Evolutionary conservation across 768 basidiomycete species (phyloP), one percentile per base, ranked within the genome.

Genomic region (Gymnopilus junonius): DNA sequence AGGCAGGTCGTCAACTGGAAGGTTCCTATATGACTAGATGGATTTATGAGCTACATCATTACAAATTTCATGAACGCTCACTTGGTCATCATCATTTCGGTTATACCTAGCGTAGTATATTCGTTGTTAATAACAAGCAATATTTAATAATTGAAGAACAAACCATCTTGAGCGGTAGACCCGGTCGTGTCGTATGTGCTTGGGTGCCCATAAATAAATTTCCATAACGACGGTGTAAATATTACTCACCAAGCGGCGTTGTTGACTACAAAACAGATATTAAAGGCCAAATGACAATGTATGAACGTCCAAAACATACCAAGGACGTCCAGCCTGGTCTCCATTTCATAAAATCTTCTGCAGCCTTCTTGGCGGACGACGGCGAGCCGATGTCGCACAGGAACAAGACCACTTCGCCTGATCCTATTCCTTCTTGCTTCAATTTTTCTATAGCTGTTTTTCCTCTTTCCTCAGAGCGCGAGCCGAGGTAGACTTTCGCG

Each of bases 401-500:
- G 12, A 86, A 65, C 78, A 79, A 87, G 3, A 78, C 59, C 0
- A 88, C 75, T 55, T 82, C 71, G 11, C 85, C 85, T 0, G 79
- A 75, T 4, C 67, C 78, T 20, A 85, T 65, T 0, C 83, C 85
- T 42, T 83, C 83, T 3, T 62, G 62, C 37, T 80, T 71, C 39
- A 90, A 73, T 31, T 75, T 69, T 25, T 73, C 75, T n/a, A 88
- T 82, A 2, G 86, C 86, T 7, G 69, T 80, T 21, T 71, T 76
- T 8, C 83, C 87, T 50, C 75, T 79, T 15, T 67, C 66, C 64
- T 83, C 81, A 64, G 76, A 80, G 17, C 87, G 80, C 7, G 85
- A 82, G 0, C 80, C 84, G 64, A 89, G 78, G 65, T 88, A 88
- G 6, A 88, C 84, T 66, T 84, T 88, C 4, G 87, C 86, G 15